Evolutionary conservation across 495 filamentous ascomycete genomes (phyloP), one percentile per base, ranked within the genome.

Genomic region (Podospora fimiseda): DNA sequence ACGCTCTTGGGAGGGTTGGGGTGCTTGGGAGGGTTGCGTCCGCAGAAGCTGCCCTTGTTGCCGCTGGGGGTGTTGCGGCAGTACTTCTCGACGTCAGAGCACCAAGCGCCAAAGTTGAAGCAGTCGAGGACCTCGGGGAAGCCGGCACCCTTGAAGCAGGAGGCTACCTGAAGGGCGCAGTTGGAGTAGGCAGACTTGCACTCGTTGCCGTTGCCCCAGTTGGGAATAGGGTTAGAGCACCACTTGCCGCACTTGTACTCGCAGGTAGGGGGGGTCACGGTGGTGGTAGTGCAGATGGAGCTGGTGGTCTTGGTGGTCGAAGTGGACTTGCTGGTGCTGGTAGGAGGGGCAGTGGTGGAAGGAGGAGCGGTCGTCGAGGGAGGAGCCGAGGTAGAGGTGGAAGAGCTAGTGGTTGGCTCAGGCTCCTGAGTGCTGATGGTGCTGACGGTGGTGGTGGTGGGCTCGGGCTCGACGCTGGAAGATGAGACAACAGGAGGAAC

Each of bases 171-270:
- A 18, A 76, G 52, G 9, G 53, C 46, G 60, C 75, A 79, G 33
- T 60, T 59, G 11, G 70, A 61, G 33, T 62, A 64, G 20, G 70
- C 64, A 1, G 33, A 40, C 42, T 64, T 60, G 62, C 75, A 79
- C 3, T 59, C 33, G 19, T 57, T 33, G 53, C 73, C 71, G n/a
- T 30, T 30, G 11, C 56, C 51, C 66, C 67, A 79, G 55, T 65
- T 52, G 24, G 75, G 74, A 9, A 79, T 48, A 4, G 73, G 70
- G n/a, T 61, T 60, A 9, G 72, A 72, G 63, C 75, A 79, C 75
- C 75, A 79, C 23, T 66, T 70, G 43, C 75, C 75, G 57, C 73
- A 72, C 49, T 68, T 65, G 60, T 75, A 77, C 46, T 79, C 75
- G 60, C 75, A 79, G 19, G 64, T 66, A 21, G 74, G 54, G 1